Evolutionary conservation across 768 basidiomycete species (phyloP).

Genomic region (Gloeopeniophorella convolvens): DNA sequence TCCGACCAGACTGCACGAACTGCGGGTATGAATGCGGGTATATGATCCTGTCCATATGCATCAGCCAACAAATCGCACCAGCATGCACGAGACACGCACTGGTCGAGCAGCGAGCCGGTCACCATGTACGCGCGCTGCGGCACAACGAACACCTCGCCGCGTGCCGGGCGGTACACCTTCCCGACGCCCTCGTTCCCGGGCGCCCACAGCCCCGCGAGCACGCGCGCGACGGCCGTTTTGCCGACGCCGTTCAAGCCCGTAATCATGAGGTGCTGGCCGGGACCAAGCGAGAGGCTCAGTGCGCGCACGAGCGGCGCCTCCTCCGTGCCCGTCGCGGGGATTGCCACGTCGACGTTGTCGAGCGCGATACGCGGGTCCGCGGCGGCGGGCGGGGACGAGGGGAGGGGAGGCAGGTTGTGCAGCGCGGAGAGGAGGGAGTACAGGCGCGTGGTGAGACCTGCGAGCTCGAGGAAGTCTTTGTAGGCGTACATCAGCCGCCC

Average conservation of each 20-base stretch:
- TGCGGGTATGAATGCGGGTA: conserved; percentile 85
- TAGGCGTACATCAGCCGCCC: conserved; percentile 95
- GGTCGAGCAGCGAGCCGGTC: conserved; percentile 79
- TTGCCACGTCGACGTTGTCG: conserved; percentile 60
- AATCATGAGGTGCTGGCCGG: conserved; percentile 87
- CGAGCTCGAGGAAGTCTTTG: conserved; percentile 92
- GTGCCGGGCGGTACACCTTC: conserved; percentile 24
- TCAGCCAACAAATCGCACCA: neutral
- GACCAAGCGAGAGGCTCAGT: conserved; percentile 53
- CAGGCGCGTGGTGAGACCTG: conserved; percentile 85
- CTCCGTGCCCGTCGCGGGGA: conserved; percentile 33
- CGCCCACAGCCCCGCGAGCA: conserved; percentile 87
- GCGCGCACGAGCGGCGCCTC: conserved; percentile 50
- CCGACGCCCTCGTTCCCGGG: conserved; percentile 34
- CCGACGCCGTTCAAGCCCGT: conserved; percentile 92
- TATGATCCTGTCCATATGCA: conserved; percentile 46
- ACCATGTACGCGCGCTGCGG: conserved; percentile 95
- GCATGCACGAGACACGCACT: conserved; percentile 35
- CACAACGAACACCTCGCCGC: conserved; percentile 61
- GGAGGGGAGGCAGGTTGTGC: conserved; percentile 59
- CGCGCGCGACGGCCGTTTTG: conserved; percentile 83
- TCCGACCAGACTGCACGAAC: conserved; percentile 53
- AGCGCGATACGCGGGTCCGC: conserved; percentile 47
- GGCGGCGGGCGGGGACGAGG: conserved; percentile 33
- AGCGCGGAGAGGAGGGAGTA: conserved; percentile 84